Percentiles rank a stretch among this genome's conserved stretches.
phyloP scores from a whole-genome alignment of 495 filamentous ascomycete genomes.

The Penicillium alfredii region DNA sequence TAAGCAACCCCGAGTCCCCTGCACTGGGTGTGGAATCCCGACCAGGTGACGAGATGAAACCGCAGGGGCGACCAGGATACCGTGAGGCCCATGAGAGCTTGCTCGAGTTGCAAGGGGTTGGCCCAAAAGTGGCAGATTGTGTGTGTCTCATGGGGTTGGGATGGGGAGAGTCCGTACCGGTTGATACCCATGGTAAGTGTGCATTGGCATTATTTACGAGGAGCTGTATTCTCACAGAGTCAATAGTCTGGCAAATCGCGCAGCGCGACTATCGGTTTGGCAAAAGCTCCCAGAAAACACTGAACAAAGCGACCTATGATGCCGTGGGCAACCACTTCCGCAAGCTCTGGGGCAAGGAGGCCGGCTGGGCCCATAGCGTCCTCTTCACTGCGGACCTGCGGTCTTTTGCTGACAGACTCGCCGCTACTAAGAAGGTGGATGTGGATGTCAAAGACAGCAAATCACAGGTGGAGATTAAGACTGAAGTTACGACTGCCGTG shows the following conservation, averaged over 20 bases:
- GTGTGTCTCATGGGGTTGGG: constrained; percentile 95
- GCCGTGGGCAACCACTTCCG: constrained; percentile 88
- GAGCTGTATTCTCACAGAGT: background rate
- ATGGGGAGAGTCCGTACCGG: constrained; percentile 92
- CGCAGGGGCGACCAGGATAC: constrained; percentile 63
- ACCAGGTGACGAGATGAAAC: constrained; percentile 46
- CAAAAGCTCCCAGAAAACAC: constrained; percentile 73
- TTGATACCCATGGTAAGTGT: constrained; percentile 81
- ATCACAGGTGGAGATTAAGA: constrained; percentile 23
- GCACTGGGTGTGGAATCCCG: constrained; percentile 42
- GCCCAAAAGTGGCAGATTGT: constrained; percentile 95
- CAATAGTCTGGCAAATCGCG: constrained; percentile 89
- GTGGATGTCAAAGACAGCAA: constrained; percentile 28
- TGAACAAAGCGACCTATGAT: constrained; percentile 84
- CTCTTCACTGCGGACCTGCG: constrained; percentile 92
- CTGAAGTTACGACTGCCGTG: constrained; percentile 22
- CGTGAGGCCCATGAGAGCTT: constrained; percentile 75
- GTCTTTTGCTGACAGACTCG: constrained; percentile 65
- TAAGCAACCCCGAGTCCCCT: constrained; percentile 73
- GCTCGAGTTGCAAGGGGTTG: constrained; percentile 74
- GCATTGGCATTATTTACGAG: background rate
- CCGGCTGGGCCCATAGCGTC: constrained; percentile 96
- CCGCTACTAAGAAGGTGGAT: constrained; percentile 41
- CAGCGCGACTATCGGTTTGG: constrained; percentile 92
- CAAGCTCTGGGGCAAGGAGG: constrained; percentile 84